A percentile compares a stretch with the other conserved stretches of the same genome.
phyloP scores from a whole-genome alignment of 1,284 basidiomycete genomes.

The Malassezia sympodialis region DNA sequence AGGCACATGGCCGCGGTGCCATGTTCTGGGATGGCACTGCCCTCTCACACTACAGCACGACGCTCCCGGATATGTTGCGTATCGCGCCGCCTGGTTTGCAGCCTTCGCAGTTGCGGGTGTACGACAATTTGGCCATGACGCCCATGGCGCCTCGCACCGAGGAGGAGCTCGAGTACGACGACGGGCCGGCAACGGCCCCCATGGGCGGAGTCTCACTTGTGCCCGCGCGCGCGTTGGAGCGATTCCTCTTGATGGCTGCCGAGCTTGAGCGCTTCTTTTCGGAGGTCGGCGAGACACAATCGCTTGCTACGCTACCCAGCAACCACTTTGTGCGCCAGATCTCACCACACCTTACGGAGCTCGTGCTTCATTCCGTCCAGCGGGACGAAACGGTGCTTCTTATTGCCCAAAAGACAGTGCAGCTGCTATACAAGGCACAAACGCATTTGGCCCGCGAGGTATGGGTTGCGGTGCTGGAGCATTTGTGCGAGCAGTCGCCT shows the following conservation, averaged over 20 bases:
- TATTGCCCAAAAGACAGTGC: conserved; percentile 86
- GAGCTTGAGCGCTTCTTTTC: conserved; percentile 40
- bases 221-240: conserved; percentile 42
- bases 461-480: conserved; percentile 79
- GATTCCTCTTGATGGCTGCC: conserved; percentile 39
- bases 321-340: conserved; percentile 77
- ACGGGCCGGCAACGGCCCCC: neutral
- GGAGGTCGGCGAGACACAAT: conserved; percentile 23
- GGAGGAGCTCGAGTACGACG: conserved; percentile 13
- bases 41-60: conserved; percentile 62
- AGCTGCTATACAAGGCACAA: conserved; percentile 46
- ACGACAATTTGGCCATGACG: conserved; percentile 68
- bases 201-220: conserved; percentile 17
- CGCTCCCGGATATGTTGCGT: conserved; percentile 78
- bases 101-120: conserved; percentile 72
- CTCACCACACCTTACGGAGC: conserved; percentile 66
- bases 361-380: conserved; percentile 67
- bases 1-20: conserved; percentile 57
- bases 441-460: conserved; percentile 35
- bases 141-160: neutral
- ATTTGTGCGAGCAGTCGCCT: conserved; percentile 75
- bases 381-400: conserved; percentile 74
- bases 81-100: conserved; percentile 75
- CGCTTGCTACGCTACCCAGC: conserved; percentile 51
- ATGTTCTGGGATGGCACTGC: conserved; percentile 41